phyloP scores from a whole-genome alignment of 257 asterid species.

The Hygrophila difformis region DNA sequence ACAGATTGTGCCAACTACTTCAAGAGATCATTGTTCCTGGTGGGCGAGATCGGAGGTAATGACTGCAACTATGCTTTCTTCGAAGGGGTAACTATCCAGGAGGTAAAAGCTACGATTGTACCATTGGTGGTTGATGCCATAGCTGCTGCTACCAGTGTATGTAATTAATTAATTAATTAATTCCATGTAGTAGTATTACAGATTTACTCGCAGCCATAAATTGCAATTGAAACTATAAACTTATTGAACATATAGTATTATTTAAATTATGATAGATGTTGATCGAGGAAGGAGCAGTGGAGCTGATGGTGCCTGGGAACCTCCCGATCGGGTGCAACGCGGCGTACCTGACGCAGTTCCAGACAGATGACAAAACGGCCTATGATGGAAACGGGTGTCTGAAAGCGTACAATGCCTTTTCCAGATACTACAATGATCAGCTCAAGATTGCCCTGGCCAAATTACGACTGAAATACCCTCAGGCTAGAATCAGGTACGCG shows the following conservation, averaged over 20 bases:
- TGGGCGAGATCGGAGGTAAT: conserved; percentile 60
- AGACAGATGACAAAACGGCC: conserved; percentile 27
- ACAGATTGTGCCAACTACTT: conserved; percentile 35
- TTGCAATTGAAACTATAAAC: too few relatives aligned
- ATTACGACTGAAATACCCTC: conserved; percentile 34
- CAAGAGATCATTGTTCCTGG: conserved; percentile 33
- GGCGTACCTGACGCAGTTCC: conserved; percentile 34
- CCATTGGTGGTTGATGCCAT: conserved; percentile 32
- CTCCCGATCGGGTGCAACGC: conserved; percentile 49
- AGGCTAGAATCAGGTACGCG: conserved; percentile 42
- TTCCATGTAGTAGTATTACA: too few relatives aligned
- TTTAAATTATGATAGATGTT: conserved; percentile 29
- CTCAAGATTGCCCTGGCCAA: conserved; percentile 27
- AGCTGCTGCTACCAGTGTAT: conserved; percentile 9
- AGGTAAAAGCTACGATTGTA: conserved; percentile 33
- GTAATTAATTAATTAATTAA: too few relatives aligned
- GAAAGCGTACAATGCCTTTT: conserved; percentile 36
- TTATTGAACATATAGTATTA: too few relatives aligned
- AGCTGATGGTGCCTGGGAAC: conserved; percentile 43
- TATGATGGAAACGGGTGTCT: conserved; percentile 44
- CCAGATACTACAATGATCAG: conserved; percentile 35
- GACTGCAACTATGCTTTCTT: conserved; percentile 42
- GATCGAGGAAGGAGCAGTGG: conserved; percentile 47
- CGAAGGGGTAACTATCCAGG: conserved; percentile 30
- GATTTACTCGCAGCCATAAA: too few relatives aligned